A percentile compares a stretch with the other conserved stretches of the same genome.
Evolutionary conservation across 805 yeast species (phyloP).

Genomic region (Ogataea zsoltii): DNA sequence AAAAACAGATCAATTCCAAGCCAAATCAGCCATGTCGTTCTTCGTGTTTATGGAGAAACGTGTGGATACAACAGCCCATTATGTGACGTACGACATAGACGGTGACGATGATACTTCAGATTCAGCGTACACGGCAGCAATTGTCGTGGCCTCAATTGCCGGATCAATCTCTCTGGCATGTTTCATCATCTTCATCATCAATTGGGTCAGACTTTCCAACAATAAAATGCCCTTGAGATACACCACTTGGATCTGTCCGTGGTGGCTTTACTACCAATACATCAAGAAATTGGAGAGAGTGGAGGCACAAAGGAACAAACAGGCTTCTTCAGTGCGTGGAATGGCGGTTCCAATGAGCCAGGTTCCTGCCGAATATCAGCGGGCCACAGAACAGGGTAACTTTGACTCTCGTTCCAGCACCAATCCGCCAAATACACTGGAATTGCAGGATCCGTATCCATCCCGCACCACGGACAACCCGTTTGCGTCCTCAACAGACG

Average conservation of each 20-base stretch:
- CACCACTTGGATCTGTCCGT: slow-evolving; percentile 4
- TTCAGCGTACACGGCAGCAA: no score
- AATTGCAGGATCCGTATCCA: slow-evolving; percentile 3
- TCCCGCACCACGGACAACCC: slow-evolving; percentile 3
- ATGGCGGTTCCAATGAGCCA: neutral
- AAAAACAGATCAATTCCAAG: no score
- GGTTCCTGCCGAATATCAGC: neutral
- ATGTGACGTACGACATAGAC: no score
- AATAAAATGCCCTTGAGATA: slow-evolving; percentile 6
- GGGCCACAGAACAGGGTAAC: slow-evolving; percentile 1
- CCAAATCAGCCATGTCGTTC: no score
- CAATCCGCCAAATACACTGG: neutral
- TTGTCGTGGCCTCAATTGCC: neutral
- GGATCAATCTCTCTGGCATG: neutral
- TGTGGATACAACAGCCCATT: no score
- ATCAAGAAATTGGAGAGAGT: neutral
- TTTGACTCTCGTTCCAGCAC: neutral
- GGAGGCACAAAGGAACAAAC: no score
- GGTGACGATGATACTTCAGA: no score
- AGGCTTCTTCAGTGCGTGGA: no score
- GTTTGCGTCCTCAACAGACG: neutral
- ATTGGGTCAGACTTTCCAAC: slow-evolving; percentile 6
- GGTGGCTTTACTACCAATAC: neutral
- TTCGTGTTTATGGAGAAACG: no score
- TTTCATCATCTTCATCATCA: slow-evolving; percentile 1